Conservation (phyloP, 495 filamentous ascomycete genomes). For the Lophium mytilinum region DNA sequence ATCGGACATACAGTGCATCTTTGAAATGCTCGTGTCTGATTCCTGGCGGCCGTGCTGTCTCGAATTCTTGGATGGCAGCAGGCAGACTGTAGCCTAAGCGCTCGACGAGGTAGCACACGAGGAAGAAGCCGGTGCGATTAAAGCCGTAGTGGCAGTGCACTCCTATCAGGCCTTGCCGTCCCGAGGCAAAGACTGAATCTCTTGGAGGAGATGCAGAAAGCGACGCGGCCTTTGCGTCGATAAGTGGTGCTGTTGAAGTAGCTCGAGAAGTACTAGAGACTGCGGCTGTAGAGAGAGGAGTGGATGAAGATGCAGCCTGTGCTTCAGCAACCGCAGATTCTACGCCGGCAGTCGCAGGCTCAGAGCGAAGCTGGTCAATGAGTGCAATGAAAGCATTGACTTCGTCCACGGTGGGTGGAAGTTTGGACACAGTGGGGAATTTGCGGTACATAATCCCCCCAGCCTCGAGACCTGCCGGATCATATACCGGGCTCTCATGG, state of each 20-base stretch:
- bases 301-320: neutral
- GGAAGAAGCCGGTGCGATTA: slow-evolving; percentile 84
- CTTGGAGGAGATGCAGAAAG: neutral
- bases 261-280: neutral
- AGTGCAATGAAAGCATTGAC: slow-evolving; percentile 68
- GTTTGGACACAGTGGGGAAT: slow-evolving; percentile 85
- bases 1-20: slow-evolving; percentile 76
- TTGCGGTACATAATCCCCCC: slow-evolving; percentile 76
- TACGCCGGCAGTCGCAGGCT: slow-evolving; percentile 34
- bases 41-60: slow-evolving; percentile 62
- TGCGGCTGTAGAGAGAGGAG: neutral
- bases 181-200: neutral
- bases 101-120: slow-evolving; percentile 88
- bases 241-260: neutral
- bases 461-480: slow-evolving; percentile 62
- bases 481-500: slow-evolving; percentile 78
- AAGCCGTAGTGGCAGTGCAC: slow-evolving; percentile 96
- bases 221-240: neutral
- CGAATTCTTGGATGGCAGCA: slow-evolving; percentile 76
- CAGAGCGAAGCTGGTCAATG: slow-evolving; percentile 56
- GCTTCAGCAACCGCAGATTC: neutral
- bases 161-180: slow-evolving; percentile 45
- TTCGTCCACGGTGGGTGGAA: slow-evolving; percentile 72
- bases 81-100: slow-evolving; percentile 60
- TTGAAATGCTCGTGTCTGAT: slow-evolving; percentile 87